Conservation (phyloP, 768 basidiomycete species). For the Kwoniella sp. region DNA sequence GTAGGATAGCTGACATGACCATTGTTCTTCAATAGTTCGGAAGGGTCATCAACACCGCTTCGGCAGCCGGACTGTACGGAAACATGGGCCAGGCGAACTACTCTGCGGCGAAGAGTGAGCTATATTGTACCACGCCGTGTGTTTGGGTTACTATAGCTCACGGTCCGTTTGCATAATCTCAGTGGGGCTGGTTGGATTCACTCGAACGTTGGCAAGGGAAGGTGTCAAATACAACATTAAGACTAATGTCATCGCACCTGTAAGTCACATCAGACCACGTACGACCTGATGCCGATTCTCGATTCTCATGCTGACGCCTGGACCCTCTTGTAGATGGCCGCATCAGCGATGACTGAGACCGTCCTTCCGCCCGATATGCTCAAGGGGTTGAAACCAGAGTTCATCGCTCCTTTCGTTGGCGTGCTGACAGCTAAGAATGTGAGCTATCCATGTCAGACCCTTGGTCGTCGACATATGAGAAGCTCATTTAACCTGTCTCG, state of each 20-base stretch:
- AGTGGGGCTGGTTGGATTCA: conserved; percentile 86
- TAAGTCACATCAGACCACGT: conserved; percentile 57
- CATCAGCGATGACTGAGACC: conserved; percentile 92
- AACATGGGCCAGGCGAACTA: conserved; percentile 98
- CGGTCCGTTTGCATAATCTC: too few relatives aligned
- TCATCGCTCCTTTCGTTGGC: conserved; percentile 86
- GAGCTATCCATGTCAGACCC: too few relatives aligned
- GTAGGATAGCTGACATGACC: neutral
- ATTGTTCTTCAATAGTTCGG: conserved; percentile 65
- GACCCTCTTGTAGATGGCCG: conserved; percentile 73
- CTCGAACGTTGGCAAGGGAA: conserved; percentile 88
- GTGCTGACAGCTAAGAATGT: conserved; percentile 82
- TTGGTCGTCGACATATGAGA: too few relatives aligned
- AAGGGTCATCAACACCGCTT: conserved; percentile 89
- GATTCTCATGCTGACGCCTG: too few relatives aligned
- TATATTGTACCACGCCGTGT: too few relatives aligned
- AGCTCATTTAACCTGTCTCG: conserved; percentile 2
- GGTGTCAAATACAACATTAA: conserved; percentile 89
- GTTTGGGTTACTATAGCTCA: too few relatives aligned
- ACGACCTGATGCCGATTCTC: too few relatives aligned
- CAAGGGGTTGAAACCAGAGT: conserved; percentile 84
- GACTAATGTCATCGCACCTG: conserved; percentile 84
- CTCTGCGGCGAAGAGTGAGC: conserved; percentile 82
- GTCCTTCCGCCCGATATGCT: conserved; percentile 93
- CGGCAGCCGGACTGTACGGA: conserved; percentile 90